Base-by-base conservation (phyloP, 495 filamentous ascomycete species). In the Aspergillus sclerotioniger region DNA sequence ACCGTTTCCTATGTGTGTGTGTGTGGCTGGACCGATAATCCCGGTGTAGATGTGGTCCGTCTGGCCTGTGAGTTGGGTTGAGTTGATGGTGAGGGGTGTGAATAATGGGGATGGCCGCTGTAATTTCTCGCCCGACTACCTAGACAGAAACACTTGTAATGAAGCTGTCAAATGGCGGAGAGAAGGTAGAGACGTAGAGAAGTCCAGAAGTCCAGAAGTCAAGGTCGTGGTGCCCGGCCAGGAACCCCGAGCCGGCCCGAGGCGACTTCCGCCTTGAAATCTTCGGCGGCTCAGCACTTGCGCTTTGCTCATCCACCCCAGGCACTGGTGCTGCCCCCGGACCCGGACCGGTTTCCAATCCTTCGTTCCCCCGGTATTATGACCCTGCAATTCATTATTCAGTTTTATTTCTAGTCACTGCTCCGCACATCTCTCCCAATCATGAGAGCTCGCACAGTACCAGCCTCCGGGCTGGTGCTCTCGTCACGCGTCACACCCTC, bases 391-490 rank as follows among this genome's bases (percentile, higher is more conserved):
- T 31, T 50, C 49, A 25, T 51, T 28, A 10, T 20, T n/a, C n/a
- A n/a, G 20, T 39, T 15, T 49, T 32, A 54, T 15, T 54, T 28
- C 16, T n/a, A 19, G 39, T 21, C 48, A 35, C 19, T 44, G 16
- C n/a, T 51, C 10, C 9, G 19, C 33, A 20, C 61, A 50, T 51
- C 53, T 58, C 54, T 51, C 54, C 57, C 60, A 67, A 75, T 60
- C 62, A 79, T 78, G 76, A 70, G 71, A 70, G 66, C 75, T 73
- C 76, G 76, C 57, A 66, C 69, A 43, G 58, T 70, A 20, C 65
- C 71, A 63, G 71, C 72, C 66, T 63, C 71, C 50, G 71, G 69
- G 65, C 75, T 77, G 66, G 65, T 70, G 41, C 59, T 76, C 55
- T 70, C 71, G 56, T 64, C 66, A 50, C 74, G 71, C 64, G 41